phyloP scores from a whole-genome alignment of 345 rosid species.

The Salix arbutifolia region DNA sequence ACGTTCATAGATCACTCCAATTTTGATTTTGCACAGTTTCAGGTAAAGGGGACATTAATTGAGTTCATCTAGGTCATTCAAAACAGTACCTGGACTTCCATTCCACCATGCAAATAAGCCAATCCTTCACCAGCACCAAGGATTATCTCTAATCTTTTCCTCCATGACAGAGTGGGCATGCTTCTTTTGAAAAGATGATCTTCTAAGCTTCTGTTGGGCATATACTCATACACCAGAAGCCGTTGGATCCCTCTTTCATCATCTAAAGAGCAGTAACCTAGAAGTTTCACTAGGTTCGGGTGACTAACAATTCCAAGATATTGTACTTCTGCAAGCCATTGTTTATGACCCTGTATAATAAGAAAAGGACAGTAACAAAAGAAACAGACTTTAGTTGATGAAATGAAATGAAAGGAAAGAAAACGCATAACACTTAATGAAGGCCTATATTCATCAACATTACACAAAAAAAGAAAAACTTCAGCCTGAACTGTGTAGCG shows the following conservation, averaged over 20 bases:
- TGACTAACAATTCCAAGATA: slow-evolving; percentile 77
- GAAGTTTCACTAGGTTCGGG: slow-evolving; percentile 78
- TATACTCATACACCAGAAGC: slow-evolving; percentile 71
- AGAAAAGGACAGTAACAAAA: slow-evolving; percentile 4
- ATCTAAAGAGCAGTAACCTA: slow-evolving; percentile 71
- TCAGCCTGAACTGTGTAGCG: neutral
- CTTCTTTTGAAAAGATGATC: slow-evolving; percentile 59
- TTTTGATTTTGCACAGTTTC: neutral
- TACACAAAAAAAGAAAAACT: neutral
- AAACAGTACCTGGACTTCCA: slow-evolving; percentile 59
- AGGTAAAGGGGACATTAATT: neutral
- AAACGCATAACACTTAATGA: neutral
- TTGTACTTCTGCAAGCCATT: slow-evolving; percentile 90
- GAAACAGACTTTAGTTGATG: neutral
- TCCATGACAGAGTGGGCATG: slow-evolving; percentile 54
- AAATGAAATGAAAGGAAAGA: slow-evolving; percentile 1
- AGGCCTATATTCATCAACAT: slow-evolving; percentile 1
- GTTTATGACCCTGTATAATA: slow-evolving; percentile 66
- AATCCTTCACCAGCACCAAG: slow-evolving; percentile 87
- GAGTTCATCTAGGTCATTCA: neutral
- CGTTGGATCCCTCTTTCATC: slow-evolving; percentile 59
- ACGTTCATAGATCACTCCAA: neutral
- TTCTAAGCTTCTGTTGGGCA: slow-evolving; percentile 83
- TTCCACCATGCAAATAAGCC: slow-evolving; percentile 67
- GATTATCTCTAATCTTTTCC: slow-evolving; percentile 67